Evolutionary conservation across 2,329 filamentous ascomycete genomes (phyloP).

Genomic region (Penicillium hesseltinei): DNA sequence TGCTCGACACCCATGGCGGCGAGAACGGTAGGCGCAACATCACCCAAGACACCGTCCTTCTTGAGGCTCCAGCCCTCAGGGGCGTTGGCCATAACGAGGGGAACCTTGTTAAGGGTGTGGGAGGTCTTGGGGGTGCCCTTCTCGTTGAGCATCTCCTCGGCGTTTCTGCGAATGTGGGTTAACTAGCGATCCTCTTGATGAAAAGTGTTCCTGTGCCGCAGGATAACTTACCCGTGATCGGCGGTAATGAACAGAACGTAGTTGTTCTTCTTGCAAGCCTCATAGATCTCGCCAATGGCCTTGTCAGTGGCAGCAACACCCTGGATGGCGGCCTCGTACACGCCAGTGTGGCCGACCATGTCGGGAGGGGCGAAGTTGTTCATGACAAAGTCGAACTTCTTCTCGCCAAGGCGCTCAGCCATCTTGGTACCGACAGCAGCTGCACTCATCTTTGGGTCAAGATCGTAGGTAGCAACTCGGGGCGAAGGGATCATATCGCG

Average conservation of each 20-base stretch:
- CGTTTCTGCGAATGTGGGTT: constrained; percentile 58
- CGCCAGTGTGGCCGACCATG: constrained; percentile 98
- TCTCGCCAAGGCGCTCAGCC: constrained; percentile 77
- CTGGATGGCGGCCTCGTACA: constrained; percentile 89
- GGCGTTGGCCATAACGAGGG: constrained; percentile 96
- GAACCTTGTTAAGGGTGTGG: constrained; percentile 97
- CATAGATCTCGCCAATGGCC: constrained; percentile 88
- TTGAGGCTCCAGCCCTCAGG: constrained; percentile 85
- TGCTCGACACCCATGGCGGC: constrained; percentile 86
- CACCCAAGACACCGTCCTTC: constrained; percentile 84
- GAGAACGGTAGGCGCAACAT: constrained; percentile 93
- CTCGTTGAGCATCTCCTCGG: constrained; percentile 97
- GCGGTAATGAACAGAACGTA: constrained; percentile 95
- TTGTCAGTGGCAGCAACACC: constrained; percentile 84
- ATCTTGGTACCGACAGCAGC: constrained; percentile 87
- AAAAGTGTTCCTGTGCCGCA: background rate
- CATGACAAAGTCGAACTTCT: constrained; percentile 95
- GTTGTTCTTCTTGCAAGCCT: constrained; percentile 87
- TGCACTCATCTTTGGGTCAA: constrained; percentile 93
- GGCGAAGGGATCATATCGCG: constrained; percentile 94
- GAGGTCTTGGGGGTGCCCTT: constrained; percentile 97
- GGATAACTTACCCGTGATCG: constrained; percentile 71
- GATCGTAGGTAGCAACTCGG: constrained; percentile 92
- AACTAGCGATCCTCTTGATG: constrained; percentile 12
- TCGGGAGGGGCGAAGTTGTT: constrained; percentile 99